Conservation (phyloP, 257 asterid genomes). For the Ajuga chamaepitys region DNA sequence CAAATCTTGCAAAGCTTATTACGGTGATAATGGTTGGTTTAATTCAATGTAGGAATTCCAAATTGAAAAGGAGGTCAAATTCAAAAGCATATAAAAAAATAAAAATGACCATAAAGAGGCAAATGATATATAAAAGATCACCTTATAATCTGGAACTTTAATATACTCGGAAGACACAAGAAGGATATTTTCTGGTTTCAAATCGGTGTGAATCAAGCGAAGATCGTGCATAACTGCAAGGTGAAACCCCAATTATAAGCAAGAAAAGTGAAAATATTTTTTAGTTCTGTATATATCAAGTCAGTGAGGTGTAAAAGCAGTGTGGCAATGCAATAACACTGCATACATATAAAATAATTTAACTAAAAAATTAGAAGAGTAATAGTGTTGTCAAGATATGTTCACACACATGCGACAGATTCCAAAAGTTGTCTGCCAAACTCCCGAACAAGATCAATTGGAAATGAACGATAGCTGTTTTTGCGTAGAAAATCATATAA, state of each 20-base stretch:
- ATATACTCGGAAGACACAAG: constrained; percentile 76
- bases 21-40: too few species aligned
- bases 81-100: background rate
- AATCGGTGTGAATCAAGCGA: constrained; percentile 81
- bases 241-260: constrained; percentile 15
- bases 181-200: constrained; percentile 94
- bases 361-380: constrained; percentile 20
- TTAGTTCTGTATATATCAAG: background rate
- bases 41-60: background rate
- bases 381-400: constrained; percentile 39
- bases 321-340: background rate
- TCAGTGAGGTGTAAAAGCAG: constrained; percentile 3
- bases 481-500: constrained; percentile 93
- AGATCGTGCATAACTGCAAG: constrained; percentile 90
- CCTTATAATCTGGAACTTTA: constrained; percentile 76
- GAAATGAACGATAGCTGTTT: constrained; percentile 87
- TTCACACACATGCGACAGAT: constrained; percentile 95
- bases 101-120: background rate
- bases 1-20: too few species aligned
- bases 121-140: constrained; percentile 14
- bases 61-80: background rate
- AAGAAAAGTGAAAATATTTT: background rate
- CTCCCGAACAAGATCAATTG: constrained; percentile 96
- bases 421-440: constrained; percentile 96
- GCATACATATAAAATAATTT: background rate